These are phyloP conservation scores for Hemisphaericaspora subhashii DNA, from an alignment of 1,139 yeast species.

Conservation along the genomic window DNA sequence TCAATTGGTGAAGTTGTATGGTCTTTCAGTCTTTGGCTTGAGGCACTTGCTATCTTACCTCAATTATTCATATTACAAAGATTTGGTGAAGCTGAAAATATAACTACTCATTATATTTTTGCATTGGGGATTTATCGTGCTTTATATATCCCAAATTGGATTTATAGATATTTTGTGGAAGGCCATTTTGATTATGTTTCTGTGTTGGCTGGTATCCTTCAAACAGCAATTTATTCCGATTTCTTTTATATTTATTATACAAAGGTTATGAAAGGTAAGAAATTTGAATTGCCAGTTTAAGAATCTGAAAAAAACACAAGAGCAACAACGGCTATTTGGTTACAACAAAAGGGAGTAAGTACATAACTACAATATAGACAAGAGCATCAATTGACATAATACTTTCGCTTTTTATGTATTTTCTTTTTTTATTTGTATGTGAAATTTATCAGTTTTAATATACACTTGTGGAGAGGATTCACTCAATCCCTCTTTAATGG, in stretches of 20 bases:
- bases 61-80: conserved; percentile 88
- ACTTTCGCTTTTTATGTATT: neutral
- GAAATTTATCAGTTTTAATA: too few relatives aligned
- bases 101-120: conserved; percentile 90
- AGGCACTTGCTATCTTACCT: conserved; percentile 87
- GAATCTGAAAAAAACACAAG: neutral
- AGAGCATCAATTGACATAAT: neutral
- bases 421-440: too few relatives aligned
- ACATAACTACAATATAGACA: neutral
- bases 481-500: conserved; percentile 86
- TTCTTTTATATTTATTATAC: conserved; percentile 89
- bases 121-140: conserved; percentile 90
- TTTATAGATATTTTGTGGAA: conserved; percentile 76
- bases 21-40: conserved; percentile 85
- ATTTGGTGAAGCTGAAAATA: conserved; percentile 83
- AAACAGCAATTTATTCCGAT: conserved; percentile 87
- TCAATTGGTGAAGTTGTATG: conserved; percentile 62
- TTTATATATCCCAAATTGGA: conserved; percentile 91
- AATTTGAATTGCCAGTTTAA: conserved; percentile 75
- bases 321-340: neutral
- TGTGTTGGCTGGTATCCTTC: conserved; percentile 76
- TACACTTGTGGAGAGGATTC: too few relatives aligned
- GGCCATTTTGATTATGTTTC: conserved; percentile 70
- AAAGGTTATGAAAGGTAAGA: conserved; percentile 76
- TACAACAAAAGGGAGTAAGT: neutral